Evolutionary conservation across 352 stramenopile species (phyloP), one percentile per base, ranked within the genome.

Genomic region (Globisporangium takayamanum): DNA sequence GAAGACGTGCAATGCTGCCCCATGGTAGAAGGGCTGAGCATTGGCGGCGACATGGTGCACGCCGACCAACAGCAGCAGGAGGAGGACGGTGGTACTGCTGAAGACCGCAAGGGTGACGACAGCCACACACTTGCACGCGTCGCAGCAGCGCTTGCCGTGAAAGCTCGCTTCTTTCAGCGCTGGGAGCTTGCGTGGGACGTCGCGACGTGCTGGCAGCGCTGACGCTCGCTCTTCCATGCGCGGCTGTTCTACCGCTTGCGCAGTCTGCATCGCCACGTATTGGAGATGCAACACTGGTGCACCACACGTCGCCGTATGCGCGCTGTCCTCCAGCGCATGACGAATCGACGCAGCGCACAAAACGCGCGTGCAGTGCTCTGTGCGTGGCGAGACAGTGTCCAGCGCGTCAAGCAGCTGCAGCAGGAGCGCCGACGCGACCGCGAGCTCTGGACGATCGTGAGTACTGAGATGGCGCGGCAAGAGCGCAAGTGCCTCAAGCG

Each of bases 171-270:
- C 20, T 62, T 89, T n/a, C 77, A 89, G 58, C 76, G 65, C 18
- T 76, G 79, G 7, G 55, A 73, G 10, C 39, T 83, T 46, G 60
- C 62, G 7, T 89, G 76, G 73, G 62, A 82, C 15, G 33, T 71
- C 15, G 53, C 55, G 8, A 57, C 60, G 36, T 61, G 70, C 10
- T 90, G 80, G 80, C 70, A 73, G 50, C 69, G 71, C 1, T 90
- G 80, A 78, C 68, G 80, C 5, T 72, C 77, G 41, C 51, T 71
- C 33, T 90, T 87, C 53, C 80, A 90, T 55, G 76, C 80, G 2
- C 55, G 71, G 25, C 57, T 88, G 22, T 90, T 88, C 56, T 76
- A 76, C 53, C 68, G 80, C 0, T 72, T 90, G 39, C 76, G 76
- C 7, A 55, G 49, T 4, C 48, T 78, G 2, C 67, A 84, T 25